A percentile compares a stretch with the other conserved stretches of the same genome.
Evolutionary conservation across 306 rosid species (phyloP).

Genomic region (Pyrus bretschneideri): DNA sequence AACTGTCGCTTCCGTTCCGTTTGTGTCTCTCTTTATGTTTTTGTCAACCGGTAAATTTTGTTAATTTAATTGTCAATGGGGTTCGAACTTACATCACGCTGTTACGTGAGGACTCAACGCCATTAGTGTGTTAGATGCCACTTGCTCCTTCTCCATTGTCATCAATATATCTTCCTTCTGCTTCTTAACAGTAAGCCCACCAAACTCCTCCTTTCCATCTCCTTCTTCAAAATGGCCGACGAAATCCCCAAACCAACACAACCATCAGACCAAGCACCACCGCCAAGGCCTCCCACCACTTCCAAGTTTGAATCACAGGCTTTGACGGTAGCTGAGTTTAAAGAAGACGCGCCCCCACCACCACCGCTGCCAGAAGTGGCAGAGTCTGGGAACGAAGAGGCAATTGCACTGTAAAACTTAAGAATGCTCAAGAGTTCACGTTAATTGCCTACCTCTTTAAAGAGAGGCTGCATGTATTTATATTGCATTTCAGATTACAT

Average conservation of each 20-base stretch:
- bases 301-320: neutral
- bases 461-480: too few species aligned
- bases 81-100: too few species aligned
- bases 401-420: neutral
- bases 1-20: too few species aligned
- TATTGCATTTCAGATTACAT: too few species aligned
- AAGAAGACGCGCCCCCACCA: neutral
- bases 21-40: too few species aligned
- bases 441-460: too few species aligned
- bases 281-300: neutral
- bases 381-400: constrained; percentile 7
- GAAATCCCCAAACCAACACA: constrained; percentile 20
- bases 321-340: neutral
- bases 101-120: too few species aligned
- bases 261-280: neutral
- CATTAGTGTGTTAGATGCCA: too few species aligned
- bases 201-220: neutral
- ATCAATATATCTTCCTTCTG: neutral
- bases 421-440: too few species aligned
- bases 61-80: too few species aligned
- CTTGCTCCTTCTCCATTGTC: neutral
- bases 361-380: neutral
- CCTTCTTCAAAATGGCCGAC: constrained; percentile 40
- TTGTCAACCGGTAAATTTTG: too few species aligned
- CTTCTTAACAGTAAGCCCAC: neutral